Base-by-base conservation (phyloP, 495 filamentous ascomycete genomes). In the Xeromyces bisporus region DNA sequence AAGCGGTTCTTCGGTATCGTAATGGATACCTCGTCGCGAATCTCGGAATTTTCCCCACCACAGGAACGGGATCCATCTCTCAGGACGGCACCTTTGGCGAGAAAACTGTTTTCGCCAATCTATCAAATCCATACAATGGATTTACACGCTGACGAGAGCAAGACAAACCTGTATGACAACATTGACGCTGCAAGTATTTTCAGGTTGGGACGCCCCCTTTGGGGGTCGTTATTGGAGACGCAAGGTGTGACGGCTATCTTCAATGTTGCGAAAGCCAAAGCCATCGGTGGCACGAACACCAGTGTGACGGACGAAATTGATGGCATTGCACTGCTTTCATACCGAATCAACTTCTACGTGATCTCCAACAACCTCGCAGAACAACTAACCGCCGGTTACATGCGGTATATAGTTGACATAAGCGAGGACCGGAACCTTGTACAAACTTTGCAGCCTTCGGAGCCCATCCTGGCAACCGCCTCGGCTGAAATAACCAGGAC, bases 271-370 rank as follows among this genome's bases (percentile, higher is more conserved):
- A 23, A 23, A 6, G 6, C 6, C 6, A 23, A 23, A 23, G 10
- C 10, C 6, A 10, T 10, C 6, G 10, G 21, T 6, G 10, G 21
- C 10, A 23, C 21, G 21, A 6, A 6, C 10, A 6, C 6, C 21
- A 6, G 10, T 10, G 6, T 23, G 21, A 23, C 21, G 21, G 6
- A 23, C 21, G n/a, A n/a, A 23, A 23, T 10, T 10, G 7, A 35
- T 2, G 32, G 24, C 8, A n/a, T 35, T 13, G 32, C 32, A 3
- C 25, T 35, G 11, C 10, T 35, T 3, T 35, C 32, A 11, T 35
- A 35, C 15, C n/a, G 32, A 15, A 11, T 28, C 3, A 12, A 35
- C 15, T 35, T 35, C 25, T 27, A 35, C 12, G 32, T 35, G 5
- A 8, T 11, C 2, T 16, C 7, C 8, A 5, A 18, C 16, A 5